phyloP scores from a whole-genome alignment of 2,329 filamentous ascomycete genomes.

The Ceratocystis diversiconidia region DNA sequence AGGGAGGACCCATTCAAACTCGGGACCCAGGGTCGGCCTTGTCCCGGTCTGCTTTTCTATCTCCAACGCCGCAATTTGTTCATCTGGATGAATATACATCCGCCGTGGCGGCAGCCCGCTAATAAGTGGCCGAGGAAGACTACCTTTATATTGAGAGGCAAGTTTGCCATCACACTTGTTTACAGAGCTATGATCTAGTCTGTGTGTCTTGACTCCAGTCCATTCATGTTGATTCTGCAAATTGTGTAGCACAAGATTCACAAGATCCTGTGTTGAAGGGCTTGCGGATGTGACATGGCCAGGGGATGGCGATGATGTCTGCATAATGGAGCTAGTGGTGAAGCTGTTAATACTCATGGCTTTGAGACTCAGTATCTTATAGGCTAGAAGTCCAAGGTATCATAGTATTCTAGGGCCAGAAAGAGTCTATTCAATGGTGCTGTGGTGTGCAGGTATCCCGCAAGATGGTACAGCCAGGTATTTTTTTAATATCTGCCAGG shows the following conservation, averaged over 20 bases:
- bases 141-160: conserved; percentile 7
- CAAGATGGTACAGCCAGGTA: too few species aligned
- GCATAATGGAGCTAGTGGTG: conserved; percentile 3
- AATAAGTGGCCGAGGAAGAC: conserved; percentile 42
- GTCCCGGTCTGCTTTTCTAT: conserved; percentile 37
- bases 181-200: conserved; percentile 22
- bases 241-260: conserved; percentile 48
- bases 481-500: background rate
- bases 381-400: background rate
- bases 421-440: too few species aligned
- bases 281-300: conserved; percentile 6
- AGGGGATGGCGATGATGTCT: background rate
- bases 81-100: conserved; percentile 68
- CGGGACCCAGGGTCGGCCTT: conserved; percentile 35
- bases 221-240: conserved; percentile 64
- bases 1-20: conserved; percentile 65
- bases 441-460: too few species aligned
- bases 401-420: background rate
- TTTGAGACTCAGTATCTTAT: background rate
- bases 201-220: conserved; percentile 45
- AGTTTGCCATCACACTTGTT: conserved; percentile 8
- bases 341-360: background rate
- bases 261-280: conserved; percentile 21
- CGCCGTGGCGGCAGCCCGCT: conserved; percentile 58
- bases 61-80: conserved; percentile 60